A percentile compares a stretch with the other conserved stretches of the same genome.
phyloP scores from a whole-genome alignment of 2,329 filamentous ascomycete genomes.

The Daldinia sp. region DNA sequence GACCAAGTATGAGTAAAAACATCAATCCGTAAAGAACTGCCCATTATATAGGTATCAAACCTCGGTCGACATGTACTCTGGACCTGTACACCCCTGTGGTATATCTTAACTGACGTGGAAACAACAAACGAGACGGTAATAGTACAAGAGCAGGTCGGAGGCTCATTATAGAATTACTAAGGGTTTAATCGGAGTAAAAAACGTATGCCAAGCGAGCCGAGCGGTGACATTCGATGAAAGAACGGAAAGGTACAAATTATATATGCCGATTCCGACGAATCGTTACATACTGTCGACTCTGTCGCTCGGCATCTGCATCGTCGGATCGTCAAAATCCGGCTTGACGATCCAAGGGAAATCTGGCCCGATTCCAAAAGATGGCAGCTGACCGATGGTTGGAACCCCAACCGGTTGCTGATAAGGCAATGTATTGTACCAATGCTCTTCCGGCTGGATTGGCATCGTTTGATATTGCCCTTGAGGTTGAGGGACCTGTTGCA shows the following conservation, averaged over 20 bases:
- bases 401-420: slow-evolving; percentile 68
- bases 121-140: slow-evolving; percentile 24
- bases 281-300: slow-evolving; percentile 66
- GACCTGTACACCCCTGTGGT: slow-evolving; percentile 28
- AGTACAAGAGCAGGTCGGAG: slow-evolving; percentile 32
- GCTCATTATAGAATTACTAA: slow-evolving; percentile 25
- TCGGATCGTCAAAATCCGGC: slow-evolving; percentile 65
- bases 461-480: slow-evolving; percentile 51
- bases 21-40: slow-evolving; percentile 14
- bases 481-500: slow-evolving; percentile 25
- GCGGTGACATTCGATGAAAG: slow-evolving; percentile 15
- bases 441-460: slow-evolving; percentile 55
- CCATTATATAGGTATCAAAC: slow-evolving; percentile 1
- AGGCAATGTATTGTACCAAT: slow-evolving; percentile 60
- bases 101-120: slow-evolving; percentile 23
- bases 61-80: slow-evolving; percentile 11
- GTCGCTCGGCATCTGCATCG: slow-evolving; percentile 67
- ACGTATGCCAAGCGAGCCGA: neutral
- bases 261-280: slow-evolving; percentile 26
- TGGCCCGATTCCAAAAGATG: slow-evolving; percentile 58
- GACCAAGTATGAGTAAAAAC: slow-evolving; percentile 1
- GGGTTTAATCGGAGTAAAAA: slow-evolving; percentile 1
- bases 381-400: slow-evolving; percentile 60
- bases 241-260: neutral
- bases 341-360: slow-evolving; percentile 64